Evolutionary conservation across 805 yeast species (phyloP).

Genomic region (Hanseniaspora occidentalis): DNA sequence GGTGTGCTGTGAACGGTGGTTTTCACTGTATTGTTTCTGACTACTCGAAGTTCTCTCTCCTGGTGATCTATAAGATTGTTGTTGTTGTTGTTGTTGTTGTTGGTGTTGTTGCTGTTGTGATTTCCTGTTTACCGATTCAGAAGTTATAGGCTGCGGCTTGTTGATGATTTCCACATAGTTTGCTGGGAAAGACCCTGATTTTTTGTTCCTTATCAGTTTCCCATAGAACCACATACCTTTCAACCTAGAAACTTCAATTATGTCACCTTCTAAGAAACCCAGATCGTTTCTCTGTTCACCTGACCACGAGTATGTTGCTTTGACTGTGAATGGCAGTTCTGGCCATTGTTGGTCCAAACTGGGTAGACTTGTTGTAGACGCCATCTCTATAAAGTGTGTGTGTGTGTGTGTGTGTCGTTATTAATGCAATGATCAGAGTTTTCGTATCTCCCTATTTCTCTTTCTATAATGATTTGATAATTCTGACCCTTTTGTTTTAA

Average conservation of each 20-base stretch:
- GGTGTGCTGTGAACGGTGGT: too few relatives aligned
- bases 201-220: constrained; percentile 59
- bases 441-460: background rate
- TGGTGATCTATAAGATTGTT: constrained; percentile 11
- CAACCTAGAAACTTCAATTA: constrained; percentile 72
- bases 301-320: constrained; percentile 86
- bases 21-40: too few relatives aligned
- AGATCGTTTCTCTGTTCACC: constrained; percentile 83
- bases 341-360: constrained; percentile 14
- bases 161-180: constrained; percentile 58
- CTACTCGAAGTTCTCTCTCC: too few relatives aligned
- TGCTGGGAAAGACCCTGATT: constrained; percentile 77
- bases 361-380: background rate
- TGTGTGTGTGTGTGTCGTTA: background rate
- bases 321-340: constrained; percentile 56
- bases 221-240: constrained; percentile 96
- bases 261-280: constrained; percentile 89
- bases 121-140: constrained; percentile 16
- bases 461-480: too few relatives aligned
- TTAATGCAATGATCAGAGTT: background rate
- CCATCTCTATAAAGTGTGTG: background rate
- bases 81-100: constrained; percentile 7
- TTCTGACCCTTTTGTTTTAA: too few relatives aligned
- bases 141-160: constrained; percentile 15
- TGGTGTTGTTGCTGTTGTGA: constrained; percentile 1